Base-by-base conservation (phyloP, 2,329 filamentous ascomycete genomes). In the Dothiorella sarmentorum region DNA sequence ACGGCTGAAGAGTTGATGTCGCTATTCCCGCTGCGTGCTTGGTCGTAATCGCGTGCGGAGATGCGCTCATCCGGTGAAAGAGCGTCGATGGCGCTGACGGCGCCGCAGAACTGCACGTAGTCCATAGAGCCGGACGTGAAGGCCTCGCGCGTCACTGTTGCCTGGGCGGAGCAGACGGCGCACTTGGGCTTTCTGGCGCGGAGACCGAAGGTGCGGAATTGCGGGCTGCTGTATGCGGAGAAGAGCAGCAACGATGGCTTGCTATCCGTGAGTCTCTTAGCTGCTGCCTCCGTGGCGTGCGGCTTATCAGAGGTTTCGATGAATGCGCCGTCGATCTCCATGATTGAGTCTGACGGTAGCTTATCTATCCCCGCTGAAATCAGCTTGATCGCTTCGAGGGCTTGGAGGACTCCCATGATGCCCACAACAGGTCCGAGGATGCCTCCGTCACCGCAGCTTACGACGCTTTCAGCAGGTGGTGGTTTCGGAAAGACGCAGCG, bases 391-490 rank as follows among this genome's bases (percentile, higher is more conserved):
- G 90, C 86, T 74, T 97, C 91, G 1, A 96, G 78, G 0, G 94
- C 93, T 76, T 97, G 94, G 58, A 97, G 75, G 0, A 96, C 86
- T 7, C 94, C 94, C 90, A 99, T 97, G 0, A 86, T 82, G 0
- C 94, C 94, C 0, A 99, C 94, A 0, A 97, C 91, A 0, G 94
- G 92, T 0, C 94, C 94, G 1, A 99, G 68, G 7, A 99, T 91
- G 0, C 94, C 94, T 9, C 92, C 93, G 70, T 99, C 94, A 38
- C 92, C 91, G 68, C 94, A 99, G 61, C 87, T 91, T 1, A 90
- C 80, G 0, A 97, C 87, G 59, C 85, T 91, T 40, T 89, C 89
- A 0, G 90, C 84, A 0, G 93, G 91, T 0, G 94, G 92, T 0
- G 94, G 92, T 35, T 82, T 87, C 0, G 91, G 92, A 66, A 96